Conservation (phyloP, 1,284 basidiomycete species). For the Ustilago vetiveriae region DNA sequence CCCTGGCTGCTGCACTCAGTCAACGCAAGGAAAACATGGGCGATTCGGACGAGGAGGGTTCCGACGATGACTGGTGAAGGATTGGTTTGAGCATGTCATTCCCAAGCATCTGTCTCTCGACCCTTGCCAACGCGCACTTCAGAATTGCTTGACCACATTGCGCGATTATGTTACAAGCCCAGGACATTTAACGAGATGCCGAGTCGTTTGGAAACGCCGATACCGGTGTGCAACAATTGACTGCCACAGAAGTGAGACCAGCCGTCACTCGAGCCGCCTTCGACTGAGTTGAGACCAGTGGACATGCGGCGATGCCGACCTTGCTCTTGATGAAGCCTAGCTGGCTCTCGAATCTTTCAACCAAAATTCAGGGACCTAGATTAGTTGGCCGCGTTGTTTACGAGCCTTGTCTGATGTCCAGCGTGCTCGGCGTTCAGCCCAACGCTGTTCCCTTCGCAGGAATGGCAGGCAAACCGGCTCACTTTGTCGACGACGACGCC, state of each 20-base stretch:
- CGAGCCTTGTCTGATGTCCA: conserved; percentile 42
- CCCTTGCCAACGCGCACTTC: background rate
- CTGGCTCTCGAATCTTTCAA: conserved; percentile 44
- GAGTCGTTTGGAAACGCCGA: too few relatives aligned
- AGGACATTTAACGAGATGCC: too few relatives aligned
- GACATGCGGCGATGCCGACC: conserved; percentile 14
- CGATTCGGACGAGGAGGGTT: conserved; percentile 87
- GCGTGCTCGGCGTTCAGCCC: conserved; percentile 27
- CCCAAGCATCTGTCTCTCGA: background rate
- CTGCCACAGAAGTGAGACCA: conserved; percentile 4
- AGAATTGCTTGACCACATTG: too few relatives aligned
- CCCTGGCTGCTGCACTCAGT: conserved; percentile 75
- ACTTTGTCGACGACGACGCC: conserved; percentile 7
- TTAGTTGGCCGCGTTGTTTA: too few relatives aligned
- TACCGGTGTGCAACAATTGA: conserved; percentile 1
- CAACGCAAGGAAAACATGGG: conserved; percentile 89
- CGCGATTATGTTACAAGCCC: too few relatives aligned
- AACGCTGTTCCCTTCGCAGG: conserved; percentile 30
- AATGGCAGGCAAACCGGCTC: conserved; percentile 7
- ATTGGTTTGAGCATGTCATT: background rate
- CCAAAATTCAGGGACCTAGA: too few relatives aligned
- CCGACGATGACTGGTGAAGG: conserved; percentile 65
- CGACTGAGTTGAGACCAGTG: background rate
- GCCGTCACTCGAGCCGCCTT: background rate
- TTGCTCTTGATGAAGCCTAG: conserved; percentile 33